Evolutionary conservation across 306 rosid genomes (phyloP), one percentile per base, ranked within the genome.

Genomic region (Lagenaria siceraria): DNA sequence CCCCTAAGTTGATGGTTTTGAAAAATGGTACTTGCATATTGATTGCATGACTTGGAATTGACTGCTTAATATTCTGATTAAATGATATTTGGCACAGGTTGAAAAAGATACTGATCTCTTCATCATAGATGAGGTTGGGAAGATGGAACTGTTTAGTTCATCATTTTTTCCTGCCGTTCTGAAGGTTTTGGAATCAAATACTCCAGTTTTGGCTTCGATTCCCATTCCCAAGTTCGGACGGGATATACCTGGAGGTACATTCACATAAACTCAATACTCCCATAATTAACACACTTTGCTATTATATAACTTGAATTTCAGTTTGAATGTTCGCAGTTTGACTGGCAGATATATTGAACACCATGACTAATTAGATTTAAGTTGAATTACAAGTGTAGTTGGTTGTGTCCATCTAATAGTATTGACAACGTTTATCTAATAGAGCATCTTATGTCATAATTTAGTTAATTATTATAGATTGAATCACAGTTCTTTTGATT

Each of bases 71-170:
- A 80, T 77, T 72, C 59, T 77, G 78, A 58, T 82, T 58, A 71
- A 13, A 27, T 78, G 6, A 0, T 10, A 35, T 81, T 40, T 46
- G 79, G 60, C 24, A n/a, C 84, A 93, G 97, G 89, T 88, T 25
- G 86, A 84, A 79, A 88, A 91, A 80, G 93, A 86, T 69, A 85
- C 88, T n/a, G 88, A 91, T 80, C 89, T 93, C 35, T 89, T 89
- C 83, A 59, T 93, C 82, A 88, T 91, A 61, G 98, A 89, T 54
- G 98, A 93, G 81, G 92, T 93, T 79, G 97, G 97, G 68, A 91
- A 87, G 92, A 89, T 93, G 98, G 98, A 93, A 85, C 70, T 93
- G 77, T 88, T 73, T 88, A 87, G 98, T 78, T 88, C 93, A 1
- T 91, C 96, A 1, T 89, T 93, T 86, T 89, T 93, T 85, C 93